Conservation (phyloP, 2,329 filamentous ascomycete genomes). For the Sporothrix phasma region DNA sequence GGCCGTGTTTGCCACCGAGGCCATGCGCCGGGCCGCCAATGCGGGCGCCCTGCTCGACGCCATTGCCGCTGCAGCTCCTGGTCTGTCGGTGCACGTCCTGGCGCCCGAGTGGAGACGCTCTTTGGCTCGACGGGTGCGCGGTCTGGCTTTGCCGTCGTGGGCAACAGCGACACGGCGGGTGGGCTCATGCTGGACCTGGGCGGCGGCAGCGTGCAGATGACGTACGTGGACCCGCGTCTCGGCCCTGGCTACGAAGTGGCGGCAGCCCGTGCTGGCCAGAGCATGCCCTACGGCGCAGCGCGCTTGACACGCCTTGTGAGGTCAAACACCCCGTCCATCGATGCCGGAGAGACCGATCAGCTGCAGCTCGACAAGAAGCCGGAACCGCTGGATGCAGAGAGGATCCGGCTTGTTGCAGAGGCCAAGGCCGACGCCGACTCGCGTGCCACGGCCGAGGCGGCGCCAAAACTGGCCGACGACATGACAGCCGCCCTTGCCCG, state of each 20-base stretch:
- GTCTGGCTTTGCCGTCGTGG: constrained; percentile 56
- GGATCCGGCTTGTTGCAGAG: neutral
- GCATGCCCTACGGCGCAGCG: constrained; percentile 53
- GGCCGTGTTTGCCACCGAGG: constrained; percentile 76
- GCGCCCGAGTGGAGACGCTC: constrained; percentile 72
- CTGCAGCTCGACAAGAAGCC: neutral
- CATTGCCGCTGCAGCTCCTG: constrained; percentile 51
- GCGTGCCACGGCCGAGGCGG: constrained; percentile 36
- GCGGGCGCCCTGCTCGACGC: constrained; percentile 54
- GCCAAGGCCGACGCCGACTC: constrained; percentile 26
- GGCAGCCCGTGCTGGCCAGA: constrained; percentile 46
- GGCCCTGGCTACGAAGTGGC: constrained; percentile 37
- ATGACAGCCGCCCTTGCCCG: constrained; percentile 51
- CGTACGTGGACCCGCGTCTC: constrained; percentile 44
- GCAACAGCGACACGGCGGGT: constrained; percentile 36
- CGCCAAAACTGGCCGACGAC: constrained; percentile 44
- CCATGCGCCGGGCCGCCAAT: constrained; percentile 73
- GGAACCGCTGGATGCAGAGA: neutral
- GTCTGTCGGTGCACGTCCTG: constrained; percentile 61
- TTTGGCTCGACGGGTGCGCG: constrained; percentile 77
- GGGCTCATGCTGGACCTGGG: constrained; percentile 74
- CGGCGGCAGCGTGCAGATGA: constrained; percentile 59
- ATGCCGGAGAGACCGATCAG: neutral
- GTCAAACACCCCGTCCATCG: neutral
- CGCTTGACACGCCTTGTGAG: constrained; percentile 37